phyloP scores from a whole-genome alignment of 2,329 filamentous ascomycete genomes.

The Clathrospora elynae region DNA sequence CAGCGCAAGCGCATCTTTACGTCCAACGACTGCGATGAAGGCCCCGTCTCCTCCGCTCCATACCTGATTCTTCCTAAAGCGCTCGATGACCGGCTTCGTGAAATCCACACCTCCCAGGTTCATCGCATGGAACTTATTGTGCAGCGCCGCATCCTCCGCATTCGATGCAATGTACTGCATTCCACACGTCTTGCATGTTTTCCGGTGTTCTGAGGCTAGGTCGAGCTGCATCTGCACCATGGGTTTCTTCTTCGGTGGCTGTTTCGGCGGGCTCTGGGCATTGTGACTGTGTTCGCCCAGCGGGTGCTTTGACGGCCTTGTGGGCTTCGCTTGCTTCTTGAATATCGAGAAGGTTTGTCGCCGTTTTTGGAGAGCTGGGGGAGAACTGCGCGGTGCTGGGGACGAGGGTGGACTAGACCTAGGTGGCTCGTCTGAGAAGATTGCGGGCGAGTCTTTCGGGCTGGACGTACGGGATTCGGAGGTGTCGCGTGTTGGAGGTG shows the following conservation, averaged over 20 bases:
- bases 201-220: slow-evolving; percentile 60
- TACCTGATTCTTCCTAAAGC: slow-evolving; percentile 57
- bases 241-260: slow-evolving; percentile 39
- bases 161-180: slow-evolving; percentile 71
- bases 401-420: slow-evolving; percentile 43
- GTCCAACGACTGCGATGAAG: slow-evolving; percentile 63
- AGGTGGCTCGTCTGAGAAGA: slow-evolving; percentile 50
- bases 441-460: slow-evolving; percentile 38
- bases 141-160: slow-evolving; percentile 64
- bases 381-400: slow-evolving; percentile 27
- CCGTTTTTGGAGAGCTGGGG: slow-evolving; percentile 38
- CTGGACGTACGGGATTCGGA: slow-evolving; percentile 35
- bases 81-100: slow-evolving; percentile 61
- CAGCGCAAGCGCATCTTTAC: slow-evolving; percentile 58
- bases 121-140: slow-evolving; percentile 68
- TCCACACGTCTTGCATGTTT: slow-evolving; percentile 64
- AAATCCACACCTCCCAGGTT: slow-evolving; percentile 66
- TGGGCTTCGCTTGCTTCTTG: slow-evolving; percentile 30
- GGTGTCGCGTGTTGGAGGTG: slow-evolving; percentile 14
- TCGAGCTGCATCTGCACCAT: slow-evolving; percentile 67
- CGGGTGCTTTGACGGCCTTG: slow-evolving; percentile 18
- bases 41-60: slow-evolving; percentile 54
- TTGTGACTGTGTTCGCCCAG: slow-evolving; percentile 42
- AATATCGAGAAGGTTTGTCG: slow-evolving; percentile 59
- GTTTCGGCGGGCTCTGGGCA: slow-evolving; percentile 35